Conservation (phyloP, 257 asterid genomes). For the Solanum ossicruentum region DNA sequence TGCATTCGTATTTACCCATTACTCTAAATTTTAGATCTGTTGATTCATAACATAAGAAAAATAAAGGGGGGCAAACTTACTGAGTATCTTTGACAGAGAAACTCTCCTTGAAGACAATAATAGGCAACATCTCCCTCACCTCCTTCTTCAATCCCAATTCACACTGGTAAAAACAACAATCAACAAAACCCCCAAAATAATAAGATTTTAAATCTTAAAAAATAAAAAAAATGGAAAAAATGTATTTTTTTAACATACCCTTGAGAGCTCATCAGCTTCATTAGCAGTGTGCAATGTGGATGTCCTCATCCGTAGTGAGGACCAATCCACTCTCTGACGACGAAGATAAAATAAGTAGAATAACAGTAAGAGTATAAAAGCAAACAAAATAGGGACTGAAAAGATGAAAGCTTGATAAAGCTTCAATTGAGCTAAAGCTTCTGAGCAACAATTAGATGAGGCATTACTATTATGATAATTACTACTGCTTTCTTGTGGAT, state of each 20-base stretch:
- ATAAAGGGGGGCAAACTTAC: conserved; percentile 22
- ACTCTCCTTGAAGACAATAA: conserved; percentile 59
- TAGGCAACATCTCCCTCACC: conserved; percentile 77
- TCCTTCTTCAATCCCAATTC: conserved; percentile 75
- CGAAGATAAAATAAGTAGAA: conserved; percentile 65
- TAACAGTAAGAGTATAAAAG: conserved; percentile 43
- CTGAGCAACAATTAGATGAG: conserved; percentile 9
- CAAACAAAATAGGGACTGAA: conserved; percentile 61
- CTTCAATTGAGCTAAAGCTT: conserved; percentile 39
- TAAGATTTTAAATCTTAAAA: neutral
- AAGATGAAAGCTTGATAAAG: conserved; percentile 71
- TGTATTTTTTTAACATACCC: conserved; percentile 8
- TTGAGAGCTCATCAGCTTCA: conserved; percentile 22
- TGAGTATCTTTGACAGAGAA: conserved; percentile 56
- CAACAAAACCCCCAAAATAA: neutral
- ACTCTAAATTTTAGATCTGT: neutral
- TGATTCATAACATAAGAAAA: neutral
- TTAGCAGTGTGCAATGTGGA: conserved; percentile 8
- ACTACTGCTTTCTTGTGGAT: neutral
- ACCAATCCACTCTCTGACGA: conserved; percentile 58
- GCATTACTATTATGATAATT: neutral
- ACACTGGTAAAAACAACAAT: conserved; percentile 23
- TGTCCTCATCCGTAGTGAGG: conserved; percentile 50
- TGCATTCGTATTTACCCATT: neutral
- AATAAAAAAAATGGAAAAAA: neutral